Base-by-base conservation (phyloP, 306 rosid species). In the Ormosia emarginata region DNA sequence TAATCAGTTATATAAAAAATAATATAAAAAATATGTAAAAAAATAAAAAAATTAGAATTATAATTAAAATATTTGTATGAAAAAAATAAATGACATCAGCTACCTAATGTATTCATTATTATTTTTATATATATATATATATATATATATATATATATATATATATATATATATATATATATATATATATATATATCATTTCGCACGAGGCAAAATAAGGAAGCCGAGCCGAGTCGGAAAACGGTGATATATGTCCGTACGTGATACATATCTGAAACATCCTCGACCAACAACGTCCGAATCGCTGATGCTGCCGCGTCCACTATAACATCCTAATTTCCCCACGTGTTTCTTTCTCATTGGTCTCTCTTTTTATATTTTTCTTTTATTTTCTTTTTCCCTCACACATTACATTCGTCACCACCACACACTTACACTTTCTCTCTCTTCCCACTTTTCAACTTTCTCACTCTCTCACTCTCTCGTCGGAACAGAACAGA, bases 401-500 rank as follows among this genome's bases (percentile, higher is more conserved):
- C 68, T 41, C 63, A 10, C 44, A 57, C 79, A 67, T 30, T 40
- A 30, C 81, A 34, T 67, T 9, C 17, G 65, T 43, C 66, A 29
- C 37, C 39, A 10, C 34, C 77, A 77, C 81, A 47, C 80, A 34
- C 71, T 57, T 11, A 5, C 61, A 53, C 39, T 66, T 59, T 40
- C 15, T 70, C 86, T 81, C 85, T 79, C 82, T 87, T 86, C 49
- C 5, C 8, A 5, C 67, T 77, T 79, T 81, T 77, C n/a, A 47
- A 7, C 67, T 2, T 2, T 46, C 78, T 78, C 75, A 79, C 79
- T 78, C 75, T 82, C 79, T 83, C 79, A 8, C 14, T 49, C 75
- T 82, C 79, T 83, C 81, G 86, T 86, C 88, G 85, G 86, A 88
- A 85, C 92, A 78, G 83, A 89, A 85, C 92, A 78, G 82, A 84